phyloP scores from a whole-genome alignment of 2,329 filamentous ascomycete species.

The Didymella pinodella region DNA sequence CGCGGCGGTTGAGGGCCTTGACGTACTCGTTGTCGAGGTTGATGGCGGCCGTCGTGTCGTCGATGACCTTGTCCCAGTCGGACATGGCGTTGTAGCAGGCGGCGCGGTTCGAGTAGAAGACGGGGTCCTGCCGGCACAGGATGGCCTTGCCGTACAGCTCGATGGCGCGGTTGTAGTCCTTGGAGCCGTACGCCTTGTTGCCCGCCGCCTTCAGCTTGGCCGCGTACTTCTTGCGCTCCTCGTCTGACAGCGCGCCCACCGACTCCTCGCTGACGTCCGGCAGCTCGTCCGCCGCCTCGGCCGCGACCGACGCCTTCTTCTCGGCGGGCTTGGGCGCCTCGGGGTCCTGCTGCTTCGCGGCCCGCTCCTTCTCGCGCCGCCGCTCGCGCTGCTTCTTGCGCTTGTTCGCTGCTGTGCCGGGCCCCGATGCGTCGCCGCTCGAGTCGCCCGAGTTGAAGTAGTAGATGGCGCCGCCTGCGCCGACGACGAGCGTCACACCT shows the following conservation, averaged over 20 bases:
- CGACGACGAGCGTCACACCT: constrained; percentile 89
- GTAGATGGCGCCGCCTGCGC: constrained; percentile 90
- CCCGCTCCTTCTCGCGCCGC: constrained; percentile 81
- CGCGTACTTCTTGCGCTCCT: constrained; percentile 83
- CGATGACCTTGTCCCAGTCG: constrained; percentile 95
- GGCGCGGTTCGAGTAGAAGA: constrained; percentile 98
- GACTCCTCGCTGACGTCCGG: constrained; percentile 59
- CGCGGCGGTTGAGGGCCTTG: constrained; percentile 95
- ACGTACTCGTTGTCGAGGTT: constrained; percentile 94
- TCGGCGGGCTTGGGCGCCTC: constrained; percentile 43
- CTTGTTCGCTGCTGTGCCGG: constrained; percentile 54
- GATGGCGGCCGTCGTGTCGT: constrained; percentile 94
- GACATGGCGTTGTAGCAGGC: constrained; percentile 95
- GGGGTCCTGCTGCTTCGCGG: constrained; percentile 58
- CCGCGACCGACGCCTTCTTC: constrained; percentile 49
- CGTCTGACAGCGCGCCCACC: constrained; percentile 55
- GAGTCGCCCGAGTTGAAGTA: constrained; percentile 70
- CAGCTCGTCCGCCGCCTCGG: constrained; percentile 55
- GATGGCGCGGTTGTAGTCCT: constrained; percentile 93
- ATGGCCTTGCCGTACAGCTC: constrained; percentile 95
- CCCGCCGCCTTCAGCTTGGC: constrained; percentile 92
- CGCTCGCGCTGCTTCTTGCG: constrained; percentile 90
- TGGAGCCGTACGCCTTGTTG: constrained; percentile 94
- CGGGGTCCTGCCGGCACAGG: constrained; percentile 93
- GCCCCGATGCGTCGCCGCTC: constrained; percentile 51